Base-by-base conservation (phyloP, 1,139 yeast species). In the Scheffersomyces insectosa region DNA sequence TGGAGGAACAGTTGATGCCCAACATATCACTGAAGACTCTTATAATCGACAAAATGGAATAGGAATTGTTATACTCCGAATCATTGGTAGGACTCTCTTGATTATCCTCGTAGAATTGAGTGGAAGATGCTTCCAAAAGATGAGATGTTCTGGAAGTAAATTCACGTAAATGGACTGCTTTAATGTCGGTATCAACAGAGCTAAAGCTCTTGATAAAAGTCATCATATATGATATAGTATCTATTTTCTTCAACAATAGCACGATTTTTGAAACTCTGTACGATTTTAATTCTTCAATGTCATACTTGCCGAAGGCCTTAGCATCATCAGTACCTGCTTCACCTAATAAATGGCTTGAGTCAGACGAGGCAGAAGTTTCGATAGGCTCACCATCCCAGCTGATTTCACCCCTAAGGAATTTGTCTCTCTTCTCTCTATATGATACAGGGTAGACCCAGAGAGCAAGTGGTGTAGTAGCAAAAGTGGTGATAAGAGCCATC, bases 401-500 rank as follows among this genome's bases (percentile, higher is more conserved):
- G 40, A 68, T 65, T 47, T 73, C 79, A 1, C 72, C 74, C 12
- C 63, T 66, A 41, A 69, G 54, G 50, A 62, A 68, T 39, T 56
- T 61, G 37, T 70, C 71, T 31, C 80, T 74, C 51, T 75, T 71
- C 43, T 76, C 79, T 53, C 90, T 72, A 60, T 83, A 83, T 25
- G 75, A 64, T 4, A 71, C 71, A 1, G 95, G 90, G 54, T 85
- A 85, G 2, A 72, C 66, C 59, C 70, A 60, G 38, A 79, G 62
- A 0, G 93, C 79, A 55, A 86, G 63, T 2, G 95, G 95, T 1
- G 95, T 85, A 1, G 95, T 87, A 16, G 80, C 63, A 54, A 86
- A 84, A 0, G 95, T 87, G 1, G 89, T 78, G 1, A 85, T 75
- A 45, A 87, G 70, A 0, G 95, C 89, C 95, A 86, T 86, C 37